Evolutionary conservation across 768 basidiomycete genomes (phyloP), one percentile per base, ranked within the genome.

Genomic region (Suillus fuscotomentosus): DNA sequence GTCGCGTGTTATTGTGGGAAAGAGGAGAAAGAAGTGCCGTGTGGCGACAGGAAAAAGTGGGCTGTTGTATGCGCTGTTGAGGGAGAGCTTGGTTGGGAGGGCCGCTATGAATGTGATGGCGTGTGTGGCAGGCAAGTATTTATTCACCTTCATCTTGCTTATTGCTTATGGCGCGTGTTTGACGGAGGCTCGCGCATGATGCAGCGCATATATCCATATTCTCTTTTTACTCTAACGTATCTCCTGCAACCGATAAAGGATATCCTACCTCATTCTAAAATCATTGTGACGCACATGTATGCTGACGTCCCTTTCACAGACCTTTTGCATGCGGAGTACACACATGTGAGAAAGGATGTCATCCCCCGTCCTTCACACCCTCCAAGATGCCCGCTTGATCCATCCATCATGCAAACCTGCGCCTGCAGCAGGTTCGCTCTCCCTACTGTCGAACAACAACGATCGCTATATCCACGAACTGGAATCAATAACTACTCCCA

Each of bases 1-100:
- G 83, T 83, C 31, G 79, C 71, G 34, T 99, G 97, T 75, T 97
- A 86, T 78, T 99, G 97, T 71, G 95, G 95, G 0, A 84, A 84
- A 67, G 85, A 86, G 45, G 77, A 76, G 45, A 84, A 82, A 68
- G 77, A 80, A 36, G 81, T 91, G 3, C 70, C 69, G 0, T 99
- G 97, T 71, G 92, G 92, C 3, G 83, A 85, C 61, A 84, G 85
- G n/a, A 79, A 81, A 20, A 75, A 76, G 72, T 77, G 64, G 67
- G 79, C 22, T 82, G 81, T 69, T 75, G 73, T 42, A 76, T 81
- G 60, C 63, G 41, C 38, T 65, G 65, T 72, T 20, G 72, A 75
- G 36, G 66, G 73, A 76, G 53, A 72, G 71, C 10, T 95, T 94
- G 95, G 76, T 78, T 2, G 95, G 95, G 0, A 76, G 79, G 53